Base-by-base conservation (phyloP, 192 early-diverging fungal genomes). In the Irineochytrium annulatum region DNA sequence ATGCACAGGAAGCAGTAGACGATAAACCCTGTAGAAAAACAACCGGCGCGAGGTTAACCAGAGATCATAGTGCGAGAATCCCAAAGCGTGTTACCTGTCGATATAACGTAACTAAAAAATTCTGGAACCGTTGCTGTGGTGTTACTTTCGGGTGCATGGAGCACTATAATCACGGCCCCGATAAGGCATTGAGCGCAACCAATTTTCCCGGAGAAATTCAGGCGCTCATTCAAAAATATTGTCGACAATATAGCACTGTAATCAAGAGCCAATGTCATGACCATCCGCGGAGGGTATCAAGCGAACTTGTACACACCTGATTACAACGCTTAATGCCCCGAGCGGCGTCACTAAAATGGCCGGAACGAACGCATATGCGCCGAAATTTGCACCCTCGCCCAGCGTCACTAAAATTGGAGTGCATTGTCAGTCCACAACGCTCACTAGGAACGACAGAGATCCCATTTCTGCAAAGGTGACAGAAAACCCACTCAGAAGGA, bases 311-410 rank as follows among this genome's bases (percentile, higher is more conserved):
- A 43, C 46, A 30, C 65, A 87, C 85, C 91, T 90, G 33, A 91
- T 85, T 51, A 95, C 87, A 30, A 93, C 93, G 69, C 87, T 89
- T 20, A 94, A 74, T 29, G 91, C 91, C 32, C 91, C 91, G 51
- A 95, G 78, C 2, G 93, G 93, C 35, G 93, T 94, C 11, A 95
- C 90, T 30, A 95, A 79, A 67, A 94, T 91, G 24, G 93, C 91
- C 3, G 93, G 93, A 34, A 89, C 87, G 79, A 95, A 95, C 26
- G 90, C 91, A 67, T 95, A 95, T 2, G 93, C 94, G 1, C 88
- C 86, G 74, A 96, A 93, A 76, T 96, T 96, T 55, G 86, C 85
- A 60, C 91, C 77, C 78, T 95, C 93, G 57, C 93, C 93, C 30
- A 92, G 66, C 5, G 83, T 88, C 91, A 95, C 88, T 59, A 51